A percentile compares a stretch with the other conserved stretches of the same genome.
phyloP scores from a whole-genome alignment of 495 filamentous ascomycete species.

The Penicillium soppii region DNA sequence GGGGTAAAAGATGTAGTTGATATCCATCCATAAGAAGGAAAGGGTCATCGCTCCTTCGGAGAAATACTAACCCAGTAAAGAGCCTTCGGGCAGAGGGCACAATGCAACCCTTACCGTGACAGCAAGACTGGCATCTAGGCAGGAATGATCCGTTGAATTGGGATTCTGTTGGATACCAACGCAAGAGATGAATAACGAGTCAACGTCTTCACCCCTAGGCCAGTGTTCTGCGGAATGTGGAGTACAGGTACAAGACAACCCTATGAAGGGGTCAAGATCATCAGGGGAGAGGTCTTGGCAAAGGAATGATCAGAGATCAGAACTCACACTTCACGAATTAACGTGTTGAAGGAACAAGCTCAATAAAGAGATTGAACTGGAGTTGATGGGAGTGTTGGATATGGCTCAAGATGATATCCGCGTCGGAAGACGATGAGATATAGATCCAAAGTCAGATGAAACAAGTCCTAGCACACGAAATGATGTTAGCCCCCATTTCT shows the following conservation, averaged over 20 bases:
- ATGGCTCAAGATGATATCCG: slow-evolving; percentile 23
- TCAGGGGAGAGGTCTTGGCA: slow-evolving; percentile 39
- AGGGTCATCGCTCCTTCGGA: slow-evolving; percentile 25
- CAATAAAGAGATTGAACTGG: slow-evolving; percentile 16
- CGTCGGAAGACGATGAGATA: slow-evolving; percentile 4
- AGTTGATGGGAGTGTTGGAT: slow-evolving; percentile 10
- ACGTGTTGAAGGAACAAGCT: slow-evolving; percentile 26
- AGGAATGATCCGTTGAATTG: slow-evolving; percentile 49
- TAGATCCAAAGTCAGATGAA: slow-evolving; percentile 10
- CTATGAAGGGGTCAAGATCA: slow-evolving; percentile 46
- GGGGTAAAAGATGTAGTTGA: slow-evolving; percentile 15
- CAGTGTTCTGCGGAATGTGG: slow-evolving; percentile 56
- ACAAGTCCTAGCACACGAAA: slow-evolving; percentile 8
- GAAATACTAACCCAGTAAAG: slow-evolving; percentile 48
- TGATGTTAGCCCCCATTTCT: slow-evolving; percentile 4
- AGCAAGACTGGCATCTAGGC: slow-evolving; percentile 56
- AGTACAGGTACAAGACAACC: slow-evolving; percentile 41
- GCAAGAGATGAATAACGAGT: slow-evolving; percentile 65
- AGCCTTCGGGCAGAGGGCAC: slow-evolving; percentile 50
- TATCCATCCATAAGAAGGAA: slow-evolving; percentile 23
- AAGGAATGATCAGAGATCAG: slow-evolving; percentile 36
- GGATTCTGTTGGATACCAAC: slow-evolving; percentile 41
- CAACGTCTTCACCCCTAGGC: slow-evolving; percentile 67
- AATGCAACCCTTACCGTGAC: slow-evolving; percentile 66
- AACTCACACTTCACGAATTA: slow-evolving; percentile 41